These are phyloP conservation scores for Meyerozyma smithsonii DNA, from an alignment of 1,139 yeast species.

Conservation along the genomic window DNA sequence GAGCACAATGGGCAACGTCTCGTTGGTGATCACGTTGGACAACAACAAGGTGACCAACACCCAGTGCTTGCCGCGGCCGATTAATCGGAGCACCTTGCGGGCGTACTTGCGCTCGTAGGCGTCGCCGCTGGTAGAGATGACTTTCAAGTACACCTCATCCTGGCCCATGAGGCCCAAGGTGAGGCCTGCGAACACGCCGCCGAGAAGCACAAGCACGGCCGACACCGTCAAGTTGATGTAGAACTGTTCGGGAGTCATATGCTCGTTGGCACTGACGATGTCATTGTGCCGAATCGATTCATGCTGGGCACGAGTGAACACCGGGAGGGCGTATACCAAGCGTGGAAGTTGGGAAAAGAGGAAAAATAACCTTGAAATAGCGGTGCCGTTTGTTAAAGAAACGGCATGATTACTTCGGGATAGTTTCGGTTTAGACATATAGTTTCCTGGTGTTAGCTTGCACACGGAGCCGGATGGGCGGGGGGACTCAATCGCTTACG, in stretches of 20 bases:
- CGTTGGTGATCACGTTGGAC: slow-evolving; percentile 90
- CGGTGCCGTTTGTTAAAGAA: slow-evolving; percentile 9
- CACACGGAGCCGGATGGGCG: background rate
- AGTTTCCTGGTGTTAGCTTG: slow-evolving; percentile 1
- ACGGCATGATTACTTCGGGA: slow-evolving; percentile 12
- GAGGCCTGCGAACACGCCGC: slow-evolving; percentile 95
- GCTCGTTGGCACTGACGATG: slow-evolving; percentile 6
- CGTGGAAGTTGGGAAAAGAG: slow-evolving; percentile 11
- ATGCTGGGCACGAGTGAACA: slow-evolving; percentile 6
- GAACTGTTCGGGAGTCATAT: slow-evolving; percentile 39
- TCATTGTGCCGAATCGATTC: slow-evolving; percentile 3
- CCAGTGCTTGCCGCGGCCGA: slow-evolving; percentile 93
- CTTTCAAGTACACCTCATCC: slow-evolving; percentile 85
- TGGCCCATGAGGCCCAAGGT: slow-evolving; percentile 97
- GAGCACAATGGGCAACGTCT: slow-evolving; percentile 88
- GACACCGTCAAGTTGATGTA: slow-evolving; percentile 58
- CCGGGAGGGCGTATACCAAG: slow-evolving; percentile 15
- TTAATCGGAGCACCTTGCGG: slow-evolving; percentile 63
- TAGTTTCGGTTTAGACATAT: slow-evolving; percentile 9
- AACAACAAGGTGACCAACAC: slow-evolving; percentile 86
- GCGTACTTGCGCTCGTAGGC: slow-evolving; percentile 65
- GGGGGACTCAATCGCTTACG: too few relatives aligned
- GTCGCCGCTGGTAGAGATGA: slow-evolving; percentile 58
- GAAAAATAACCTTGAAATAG: slow-evolving; percentile 11
- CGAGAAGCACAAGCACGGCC: slow-evolving; percentile 67